These are phyloP conservation scores for Blumeriella jaapii DNA, from an alignment of 2,329 filamentous ascomycete species.

Conservation along the genomic window DNA sequence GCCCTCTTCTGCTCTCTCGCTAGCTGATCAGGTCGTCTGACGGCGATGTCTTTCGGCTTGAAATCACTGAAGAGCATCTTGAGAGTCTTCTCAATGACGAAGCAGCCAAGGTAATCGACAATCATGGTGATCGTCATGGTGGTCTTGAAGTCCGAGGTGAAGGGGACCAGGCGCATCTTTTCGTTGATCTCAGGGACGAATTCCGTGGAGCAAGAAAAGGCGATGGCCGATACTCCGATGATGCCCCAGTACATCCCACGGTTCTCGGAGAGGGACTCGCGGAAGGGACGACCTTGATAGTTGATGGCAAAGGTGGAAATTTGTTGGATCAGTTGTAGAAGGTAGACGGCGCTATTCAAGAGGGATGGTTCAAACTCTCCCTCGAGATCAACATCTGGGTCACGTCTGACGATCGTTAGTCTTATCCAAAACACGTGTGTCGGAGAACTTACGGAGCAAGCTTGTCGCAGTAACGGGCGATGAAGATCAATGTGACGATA, in stretches of 20 bases:
- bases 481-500: conserved; percentile 86
- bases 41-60: conserved; percentile 84
- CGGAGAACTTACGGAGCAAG: conserved; percentile 62
- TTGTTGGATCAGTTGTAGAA: conserved; percentile 95
- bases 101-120: conserved; percentile 79
- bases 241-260: conserved; percentile 98
- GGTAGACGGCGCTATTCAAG: conserved; percentile 92
- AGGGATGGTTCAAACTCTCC: conserved; percentile 89
- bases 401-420: conserved; percentile 33
- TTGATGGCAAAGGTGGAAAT: conserved; percentile 99
- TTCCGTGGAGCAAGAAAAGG: conserved; percentile 90
- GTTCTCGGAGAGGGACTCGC: conserved; percentile 61
- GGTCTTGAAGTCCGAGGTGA: conserved; percentile 76
- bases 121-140: conserved; percentile 80
- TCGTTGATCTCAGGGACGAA: conserved; percentile 93
- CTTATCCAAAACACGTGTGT: background rate
- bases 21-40: conserved; percentile 76
- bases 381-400: conserved; percentile 70
- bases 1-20: conserved; percentile 54
- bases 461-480: conserved; percentile 76
- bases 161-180: conserved; percentile 84
- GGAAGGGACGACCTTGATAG: conserved; percentile 96
- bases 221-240: conserved; percentile 75
- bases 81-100: conserved; percentile 72
- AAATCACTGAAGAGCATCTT: conserved; percentile 86